Evolutionary conservation across 2,329 filamentous ascomycete species (phyloP).

Genomic region (Talaromyces verruculosus): DNA sequence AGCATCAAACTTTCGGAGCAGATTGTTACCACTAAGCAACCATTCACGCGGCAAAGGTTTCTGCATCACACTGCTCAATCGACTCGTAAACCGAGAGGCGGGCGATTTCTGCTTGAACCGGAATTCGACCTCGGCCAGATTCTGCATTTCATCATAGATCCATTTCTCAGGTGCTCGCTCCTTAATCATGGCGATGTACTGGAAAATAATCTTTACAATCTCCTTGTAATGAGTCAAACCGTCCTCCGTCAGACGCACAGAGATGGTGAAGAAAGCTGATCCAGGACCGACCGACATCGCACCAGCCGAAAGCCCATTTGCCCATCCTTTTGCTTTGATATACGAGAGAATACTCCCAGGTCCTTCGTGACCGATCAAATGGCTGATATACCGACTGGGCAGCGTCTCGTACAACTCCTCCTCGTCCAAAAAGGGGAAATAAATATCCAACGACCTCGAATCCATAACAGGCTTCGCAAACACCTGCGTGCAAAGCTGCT

Average conservation of each 20-base stretch:
- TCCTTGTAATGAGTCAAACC: constrained; percentile 79
- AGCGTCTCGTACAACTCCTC: constrained; percentile 75
- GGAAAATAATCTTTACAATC: constrained; percentile 79
- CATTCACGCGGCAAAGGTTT: constrained; percentile 81
- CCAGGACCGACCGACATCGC: constrained; percentile 75
- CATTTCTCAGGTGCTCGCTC: constrained; percentile 81
- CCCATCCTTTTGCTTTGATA: constrained; percentile 87
- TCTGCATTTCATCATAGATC: constrained; percentile 91
- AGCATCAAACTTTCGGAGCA: constrained; percentile 77
- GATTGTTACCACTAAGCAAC: constrained; percentile 76
- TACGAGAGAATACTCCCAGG: constrained; percentile 89
- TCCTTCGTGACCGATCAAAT: constrained; percentile 88
- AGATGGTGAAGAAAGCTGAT: constrained; percentile 75
- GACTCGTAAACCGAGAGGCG: constrained; percentile 84
- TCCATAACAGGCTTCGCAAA: constrained; percentile 94
- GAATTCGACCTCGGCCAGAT: constrained; percentile 89
- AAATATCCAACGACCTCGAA: constrained; percentile 72
- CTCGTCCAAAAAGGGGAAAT: constrained; percentile 83
- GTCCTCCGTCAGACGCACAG: constrained; percentile 78
- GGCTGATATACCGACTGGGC: constrained; percentile 80
- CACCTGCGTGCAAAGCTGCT: constrained; percentile 67
- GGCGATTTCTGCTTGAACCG: constrained; percentile 91
- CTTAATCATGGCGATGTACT: constrained; percentile 84
- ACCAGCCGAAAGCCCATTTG: constrained; percentile 77
- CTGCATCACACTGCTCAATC: constrained; percentile 84